These are phyloP conservation scores for Ogataea ganodermae DNA, from an alignment of 805 yeast genomes.

Conservation along the genomic window DNA sequence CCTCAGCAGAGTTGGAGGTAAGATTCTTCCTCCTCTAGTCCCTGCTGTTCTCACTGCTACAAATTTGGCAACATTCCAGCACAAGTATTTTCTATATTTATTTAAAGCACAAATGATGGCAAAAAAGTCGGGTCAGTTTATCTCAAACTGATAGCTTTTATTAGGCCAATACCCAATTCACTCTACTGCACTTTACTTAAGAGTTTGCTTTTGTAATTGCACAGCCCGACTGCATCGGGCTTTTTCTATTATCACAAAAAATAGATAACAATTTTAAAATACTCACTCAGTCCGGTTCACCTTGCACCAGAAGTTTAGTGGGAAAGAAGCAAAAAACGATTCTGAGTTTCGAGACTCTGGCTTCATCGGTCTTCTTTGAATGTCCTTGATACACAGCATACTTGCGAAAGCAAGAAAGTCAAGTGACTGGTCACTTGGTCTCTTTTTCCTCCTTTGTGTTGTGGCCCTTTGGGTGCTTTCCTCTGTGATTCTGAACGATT, in stretches of 20 bases:
- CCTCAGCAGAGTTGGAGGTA: not conserved
- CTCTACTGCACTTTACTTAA: too few species aligned
- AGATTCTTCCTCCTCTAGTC: constrained; percentile 8
- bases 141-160: not conserved
- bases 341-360: not conserved
- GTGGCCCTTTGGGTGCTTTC: constrained; percentile 90
- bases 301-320: too few species aligned
- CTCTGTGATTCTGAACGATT: constrained; percentile 77
- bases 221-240: not conserved
- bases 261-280: not conserved
- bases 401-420: constrained; percentile 19
- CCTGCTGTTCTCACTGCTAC: constrained; percentile 12
- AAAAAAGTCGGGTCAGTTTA: constrained; percentile 1
- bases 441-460: constrained; percentile 70
- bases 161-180: not conserved
- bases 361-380: not conserved
- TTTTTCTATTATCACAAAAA: not conserved
- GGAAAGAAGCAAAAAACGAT: not conserved
- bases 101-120: constrained; percentile 5
- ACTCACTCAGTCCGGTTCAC: too few species aligned
- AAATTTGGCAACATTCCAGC: constrained; percentile 17
- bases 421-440: constrained; percentile 72
- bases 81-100: constrained; percentile 14
- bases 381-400: constrained; percentile 11
- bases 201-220: too few species aligned